Evolutionary conservation across 2,329 filamentous ascomycete genomes (phyloP).

Genomic region (Penicillium nordicum): DNA sequence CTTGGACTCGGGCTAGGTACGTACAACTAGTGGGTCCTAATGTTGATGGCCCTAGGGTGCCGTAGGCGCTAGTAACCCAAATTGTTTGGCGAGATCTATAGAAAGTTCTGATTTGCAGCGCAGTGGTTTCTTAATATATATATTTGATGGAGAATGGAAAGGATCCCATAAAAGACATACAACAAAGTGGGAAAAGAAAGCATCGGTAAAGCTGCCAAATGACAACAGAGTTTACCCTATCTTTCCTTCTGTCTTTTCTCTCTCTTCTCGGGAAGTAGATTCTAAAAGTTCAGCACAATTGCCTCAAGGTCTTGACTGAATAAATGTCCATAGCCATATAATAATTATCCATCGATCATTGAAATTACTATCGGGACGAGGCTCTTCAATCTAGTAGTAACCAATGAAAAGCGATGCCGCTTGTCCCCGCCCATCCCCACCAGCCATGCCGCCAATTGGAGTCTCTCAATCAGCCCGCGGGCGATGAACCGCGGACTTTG

Average conservation of each 20-base stretch:
- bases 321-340: not conserved
- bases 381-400: not conserved
- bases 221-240: not conserved
- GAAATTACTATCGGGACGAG: not conserved
- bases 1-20: not conserved
- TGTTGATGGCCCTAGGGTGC: not conserved
- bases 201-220: not conserved
- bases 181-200: not conserved
- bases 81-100: not conserved
- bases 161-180: not conserved
- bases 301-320: not conserved
- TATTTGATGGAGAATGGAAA: not conserved
- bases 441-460: not conserved
- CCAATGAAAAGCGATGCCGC: not conserved
- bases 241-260: not conserved
- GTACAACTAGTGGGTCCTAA: not conserved
- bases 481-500: not conserved
- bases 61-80: not conserved
- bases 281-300: not conserved
- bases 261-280: not conserved
- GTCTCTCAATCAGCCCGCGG: not conserved
- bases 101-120: too few relatives aligned
- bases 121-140: not conserved
- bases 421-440: not conserved
- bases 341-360: not conserved